These are phyloP conservation scores for Euphorbia peplus DNA, from an alignment of 345 rosid species.

Conservation along the genomic window DNA sequence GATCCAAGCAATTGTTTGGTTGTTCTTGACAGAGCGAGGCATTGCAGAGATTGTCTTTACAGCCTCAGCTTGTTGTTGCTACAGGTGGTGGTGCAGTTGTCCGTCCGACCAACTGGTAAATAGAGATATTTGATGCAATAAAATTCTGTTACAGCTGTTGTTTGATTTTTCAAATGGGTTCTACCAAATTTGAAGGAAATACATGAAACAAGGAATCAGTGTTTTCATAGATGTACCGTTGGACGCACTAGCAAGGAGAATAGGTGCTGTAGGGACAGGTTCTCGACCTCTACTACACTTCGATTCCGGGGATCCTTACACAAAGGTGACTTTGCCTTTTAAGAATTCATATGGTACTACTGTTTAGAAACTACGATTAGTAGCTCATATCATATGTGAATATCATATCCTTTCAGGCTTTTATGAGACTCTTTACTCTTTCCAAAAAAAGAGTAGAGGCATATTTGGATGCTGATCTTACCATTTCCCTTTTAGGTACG, in stretches of 20 bases:
- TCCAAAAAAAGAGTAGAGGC: constrained; percentile 34
- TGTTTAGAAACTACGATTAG: not conserved
- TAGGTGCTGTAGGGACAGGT: constrained; percentile 48
- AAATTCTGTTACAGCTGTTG: not conserved
- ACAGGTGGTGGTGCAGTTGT: constrained; percentile 51
- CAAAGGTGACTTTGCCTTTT: constrained; percentile 10
- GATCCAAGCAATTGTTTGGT: not conserved
- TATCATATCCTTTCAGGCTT: constrained; percentile 27
- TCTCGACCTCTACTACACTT: constrained; percentile 41
- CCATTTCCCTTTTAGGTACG: constrained; percentile 35
- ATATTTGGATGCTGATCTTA: constrained; percentile 41
- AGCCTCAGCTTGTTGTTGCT: constrained; percentile 39
- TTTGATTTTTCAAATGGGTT: not conserved
- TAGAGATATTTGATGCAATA: not conserved
- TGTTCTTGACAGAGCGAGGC: constrained; percentile 36
- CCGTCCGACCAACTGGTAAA: constrained; percentile 44
- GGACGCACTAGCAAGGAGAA: constrained; percentile 51
- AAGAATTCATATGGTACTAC: not conserved
- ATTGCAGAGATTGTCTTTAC: constrained; percentile 32
- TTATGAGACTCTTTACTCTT: constrained; percentile 35
- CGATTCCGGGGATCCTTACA: constrained; percentile 40
- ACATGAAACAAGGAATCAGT: constrained; percentile 37
- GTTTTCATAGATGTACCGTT: constrained; percentile 42
- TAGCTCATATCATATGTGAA: not conserved
- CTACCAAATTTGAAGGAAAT: constrained; percentile 24